Conservation (phyloP, 1,284 basidiomycete genomes). For the Athelia sp. region DNA sequence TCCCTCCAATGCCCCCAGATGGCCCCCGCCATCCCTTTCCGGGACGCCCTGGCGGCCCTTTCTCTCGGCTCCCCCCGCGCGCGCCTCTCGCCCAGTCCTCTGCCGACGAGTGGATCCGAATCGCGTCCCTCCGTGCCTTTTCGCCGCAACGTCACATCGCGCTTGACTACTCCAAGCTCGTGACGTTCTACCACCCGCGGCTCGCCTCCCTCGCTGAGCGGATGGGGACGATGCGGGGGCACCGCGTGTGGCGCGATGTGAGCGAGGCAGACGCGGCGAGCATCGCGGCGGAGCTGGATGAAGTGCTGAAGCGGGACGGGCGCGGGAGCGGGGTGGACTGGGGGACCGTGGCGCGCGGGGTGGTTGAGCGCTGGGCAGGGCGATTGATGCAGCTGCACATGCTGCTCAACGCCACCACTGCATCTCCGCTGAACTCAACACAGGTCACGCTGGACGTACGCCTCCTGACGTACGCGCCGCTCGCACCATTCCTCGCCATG, state of each 20-base stretch:
- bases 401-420: conserved; percentile 11
- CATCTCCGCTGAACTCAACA: neutral
- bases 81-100: conserved; percentile 1
- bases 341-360: conserved; percentile 8
- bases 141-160: conserved; percentile 13
- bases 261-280: conserved; percentile 12
- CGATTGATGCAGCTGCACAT: conserved; percentile 13
- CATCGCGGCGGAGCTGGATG: conserved; percentile 13
- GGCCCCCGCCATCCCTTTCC: no score
- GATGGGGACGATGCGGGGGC: conserved; percentile 10
- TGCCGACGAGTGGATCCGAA: conserved; percentile 10
- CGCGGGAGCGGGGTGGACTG: conserved; percentile 12
- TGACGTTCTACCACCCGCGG: conserved; percentile 16
- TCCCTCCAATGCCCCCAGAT: conserved; percentile 15
- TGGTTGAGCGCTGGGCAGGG: conserved; percentile 15
- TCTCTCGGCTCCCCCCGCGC: no score
- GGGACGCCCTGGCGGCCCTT: no score
- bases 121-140: conserved; percentile 13
- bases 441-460: no score
- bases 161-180: conserved; percentile 10
- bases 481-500: conserved; percentile 15
- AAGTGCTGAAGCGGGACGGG: conserved; percentile 8
- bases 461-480: conserved; percentile 13
- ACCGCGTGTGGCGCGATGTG: conserved; percentile 11
- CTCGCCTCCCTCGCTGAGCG: conserved; percentile 12